These are phyloP conservation scores for Suillus luteus DNA, from an alignment of 768 basidiomycete species.

Conservation along the genomic window DNA sequence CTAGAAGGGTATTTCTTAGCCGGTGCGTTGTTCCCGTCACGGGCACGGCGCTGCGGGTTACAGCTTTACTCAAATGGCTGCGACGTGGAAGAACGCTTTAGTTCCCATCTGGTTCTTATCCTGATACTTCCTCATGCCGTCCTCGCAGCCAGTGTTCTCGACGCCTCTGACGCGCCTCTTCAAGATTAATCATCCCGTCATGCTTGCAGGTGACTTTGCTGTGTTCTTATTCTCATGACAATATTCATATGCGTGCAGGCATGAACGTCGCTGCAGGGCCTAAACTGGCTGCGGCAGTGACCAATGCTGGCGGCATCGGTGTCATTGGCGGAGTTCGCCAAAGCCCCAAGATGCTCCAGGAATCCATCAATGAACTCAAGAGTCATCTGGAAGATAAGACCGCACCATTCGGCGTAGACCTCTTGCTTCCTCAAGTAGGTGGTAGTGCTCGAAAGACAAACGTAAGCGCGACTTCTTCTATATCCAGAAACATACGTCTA, in stretches of 20 bases:
- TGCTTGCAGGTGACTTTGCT: conserved; percentile 62
- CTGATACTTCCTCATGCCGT: conserved; percentile 51
- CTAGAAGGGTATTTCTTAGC: neutral
- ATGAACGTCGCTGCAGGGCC: conserved; percentile 91
- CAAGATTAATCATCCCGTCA: conserved; percentile 78
- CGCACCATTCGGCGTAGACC: conserved; percentile 81
- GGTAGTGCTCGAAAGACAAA: conserved; percentile 86
- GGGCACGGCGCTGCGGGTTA: neutral
- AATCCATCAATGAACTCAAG: conserved; percentile 73
- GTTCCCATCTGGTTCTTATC: neutral
- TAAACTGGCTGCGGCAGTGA: conserved; percentile 83
- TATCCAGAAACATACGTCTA: neutral
- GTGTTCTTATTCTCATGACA: conserved; percentile 4
- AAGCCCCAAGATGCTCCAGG: conserved; percentile 68
- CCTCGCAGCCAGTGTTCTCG: conserved; percentile 62
- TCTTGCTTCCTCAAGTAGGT: conserved; percentile 81
- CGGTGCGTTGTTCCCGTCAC: neutral
- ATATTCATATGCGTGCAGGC: conserved; percentile 18
- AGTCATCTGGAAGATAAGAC: conserved; percentile 70
- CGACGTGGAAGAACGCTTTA: neutral
- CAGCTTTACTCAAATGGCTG: neutral
- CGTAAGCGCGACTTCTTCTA: conserved; percentile 24
- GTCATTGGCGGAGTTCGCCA: conserved; percentile 85
- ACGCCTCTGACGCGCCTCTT: conserved; percentile 79
- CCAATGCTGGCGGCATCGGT: conserved; percentile 87